Evolutionary conservation across 345 rosid species (phyloP), one percentile per base, ranked within the genome.

Genomic region (Aethionema arabicum): DNA sequence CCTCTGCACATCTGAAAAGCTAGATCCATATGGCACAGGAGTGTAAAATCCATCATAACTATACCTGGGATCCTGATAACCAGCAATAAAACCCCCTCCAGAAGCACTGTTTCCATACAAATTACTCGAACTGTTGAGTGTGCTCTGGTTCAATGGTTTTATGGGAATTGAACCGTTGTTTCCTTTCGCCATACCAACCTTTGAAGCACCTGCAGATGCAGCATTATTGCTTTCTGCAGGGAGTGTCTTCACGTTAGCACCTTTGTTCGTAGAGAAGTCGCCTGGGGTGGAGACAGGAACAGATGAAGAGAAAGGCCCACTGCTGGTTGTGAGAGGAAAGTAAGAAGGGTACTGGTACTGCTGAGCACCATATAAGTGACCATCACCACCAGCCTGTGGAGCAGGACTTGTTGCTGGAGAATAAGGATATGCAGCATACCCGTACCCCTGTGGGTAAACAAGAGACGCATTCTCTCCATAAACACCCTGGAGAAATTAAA

Each of bases 311-410:
- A 77, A 82, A 6, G 89, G 74, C 6, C 66, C 76, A 63, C 78
- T 74, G 32, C 72, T 63, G 7, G 85, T 79, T 35, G 79, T 71
- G 68, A 77, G 53, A 0, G 91, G 79, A 62, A 81, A 84, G 63
- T 70, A 85, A 15, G 75, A 72, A 37, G 90, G 91, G 74, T 89
- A 89, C 71, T 84, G 89, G 54, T 86, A 89, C 42, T 89, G 87
- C 69, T 84, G 96, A 57, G 82, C 77, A 31, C 85, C 95, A 75
- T 86, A 86, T 3, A 82, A 36, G 49, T 82, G 88, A 52, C 80
- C 87, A 66, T 86, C 96, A 65, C 76, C 83, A 56, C 85, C 91
- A 74, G 77, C 9, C 8, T 82, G 66, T 14, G 96, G 96, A 63
- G 79, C 84, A 0, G 91, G 88, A 3, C 87, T 78, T 55, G 70